Evolutionary conservation across 768 basidiomycete genomes (phyloP).

Genomic region (Udeniomyces megalosporus): DNA sequence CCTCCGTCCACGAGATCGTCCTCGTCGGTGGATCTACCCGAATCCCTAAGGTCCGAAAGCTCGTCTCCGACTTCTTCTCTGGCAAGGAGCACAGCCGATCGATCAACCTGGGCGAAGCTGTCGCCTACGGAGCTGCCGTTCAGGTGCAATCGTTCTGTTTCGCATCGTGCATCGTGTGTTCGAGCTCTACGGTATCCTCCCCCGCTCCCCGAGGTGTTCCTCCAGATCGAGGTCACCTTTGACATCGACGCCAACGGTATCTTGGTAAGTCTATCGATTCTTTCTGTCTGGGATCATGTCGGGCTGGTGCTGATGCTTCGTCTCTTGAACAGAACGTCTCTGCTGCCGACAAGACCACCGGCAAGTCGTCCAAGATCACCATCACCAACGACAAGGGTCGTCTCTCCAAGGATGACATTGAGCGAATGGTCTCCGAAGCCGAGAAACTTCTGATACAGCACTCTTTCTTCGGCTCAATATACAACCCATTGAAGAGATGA

Average conservation of each 20-base stretch:
- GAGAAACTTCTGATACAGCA: too few relatives aligned
- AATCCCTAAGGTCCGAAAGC: slow-evolving; percentile 76
- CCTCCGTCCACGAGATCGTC: slow-evolving; percentile 64
- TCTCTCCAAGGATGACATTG: slow-evolving; percentile 49
- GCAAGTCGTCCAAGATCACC: slow-evolving; percentile 55
- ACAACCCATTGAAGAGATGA: too few relatives aligned
- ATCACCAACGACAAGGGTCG: slow-evolving; percentile 95
- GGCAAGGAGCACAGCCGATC: slow-evolving; percentile 63
- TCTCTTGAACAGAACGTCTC: too few relatives aligned
- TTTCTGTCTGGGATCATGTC: too few relatives aligned
- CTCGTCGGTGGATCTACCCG: slow-evolving; percentile 47
- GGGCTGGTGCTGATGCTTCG: too few relatives aligned
- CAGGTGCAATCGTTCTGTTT: too few relatives aligned
- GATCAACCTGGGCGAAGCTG: slow-evolving; percentile 98
- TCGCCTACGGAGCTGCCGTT: slow-evolving; percentile 60
- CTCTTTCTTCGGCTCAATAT: too few relatives aligned
- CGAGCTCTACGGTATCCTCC: slow-evolving; percentile 36
- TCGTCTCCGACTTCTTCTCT: slow-evolving; percentile 96
- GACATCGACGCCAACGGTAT: slow-evolving; percentile 59
- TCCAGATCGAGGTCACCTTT: slow-evolving; percentile 37
- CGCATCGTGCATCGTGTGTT: too few relatives aligned
- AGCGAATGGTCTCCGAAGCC: slow-evolving; percentile 42
- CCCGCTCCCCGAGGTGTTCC: slow-evolving; percentile 36
- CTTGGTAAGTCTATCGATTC: too few relatives aligned
- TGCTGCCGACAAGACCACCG: slow-evolving; percentile 34